Conservation (phyloP, 805 yeast genomes). For the Metschnikowia hibisci region DNA sequence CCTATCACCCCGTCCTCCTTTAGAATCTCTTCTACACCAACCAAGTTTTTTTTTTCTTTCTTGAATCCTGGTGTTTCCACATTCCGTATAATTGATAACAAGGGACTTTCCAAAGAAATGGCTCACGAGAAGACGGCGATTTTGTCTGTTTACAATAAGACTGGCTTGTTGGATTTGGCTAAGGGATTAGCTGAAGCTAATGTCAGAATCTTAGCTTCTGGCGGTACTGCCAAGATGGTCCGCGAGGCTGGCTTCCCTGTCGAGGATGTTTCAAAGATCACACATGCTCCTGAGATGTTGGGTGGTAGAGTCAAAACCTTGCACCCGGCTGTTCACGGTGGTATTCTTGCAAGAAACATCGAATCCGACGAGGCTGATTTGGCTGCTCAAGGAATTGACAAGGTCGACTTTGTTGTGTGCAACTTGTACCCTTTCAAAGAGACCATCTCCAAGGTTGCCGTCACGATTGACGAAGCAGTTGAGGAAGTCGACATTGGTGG, state of each 20-base stretch:
- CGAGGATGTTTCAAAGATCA: conserved; percentile 89
- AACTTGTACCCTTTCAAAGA: conserved; percentile 98
- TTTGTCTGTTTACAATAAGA: conserved; percentile 94
- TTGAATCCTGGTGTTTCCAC: not conserved
- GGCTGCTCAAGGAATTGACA: conserved; percentile 83
- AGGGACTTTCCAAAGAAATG: conserved; percentile 18
- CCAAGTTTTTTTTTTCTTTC: conserved; percentile 4
- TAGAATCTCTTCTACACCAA: conserved; percentile 1
- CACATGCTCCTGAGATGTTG: conserved; percentile 98
- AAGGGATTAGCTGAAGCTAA: conserved; percentile 87
- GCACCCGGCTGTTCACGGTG: conserved; percentile 99
- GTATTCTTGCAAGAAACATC: conserved; percentile 90
- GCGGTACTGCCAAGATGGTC: conserved; percentile 92
- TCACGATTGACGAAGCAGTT: conserved; percentile 94
- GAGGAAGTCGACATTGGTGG: conserved; percentile 98
- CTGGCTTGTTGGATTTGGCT: conserved; percentile 93
- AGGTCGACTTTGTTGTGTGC: conserved; percentile 96
- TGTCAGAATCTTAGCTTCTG: conserved; percentile 92
- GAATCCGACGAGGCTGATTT: conserved; percentile 89
- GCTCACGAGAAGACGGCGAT: conserved; percentile 78
- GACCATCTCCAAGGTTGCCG: conserved; percentile 92
- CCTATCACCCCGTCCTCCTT: conserved; percentile 3
- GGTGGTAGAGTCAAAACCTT: conserved; percentile 98
- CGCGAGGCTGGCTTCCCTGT: conserved; percentile 98
- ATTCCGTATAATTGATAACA: not conserved